Evolutionary conservation across 768 basidiomycete species (phyloP), one percentile per base, ranked within the genome.

Genomic region (Boletus edulis): DNA sequence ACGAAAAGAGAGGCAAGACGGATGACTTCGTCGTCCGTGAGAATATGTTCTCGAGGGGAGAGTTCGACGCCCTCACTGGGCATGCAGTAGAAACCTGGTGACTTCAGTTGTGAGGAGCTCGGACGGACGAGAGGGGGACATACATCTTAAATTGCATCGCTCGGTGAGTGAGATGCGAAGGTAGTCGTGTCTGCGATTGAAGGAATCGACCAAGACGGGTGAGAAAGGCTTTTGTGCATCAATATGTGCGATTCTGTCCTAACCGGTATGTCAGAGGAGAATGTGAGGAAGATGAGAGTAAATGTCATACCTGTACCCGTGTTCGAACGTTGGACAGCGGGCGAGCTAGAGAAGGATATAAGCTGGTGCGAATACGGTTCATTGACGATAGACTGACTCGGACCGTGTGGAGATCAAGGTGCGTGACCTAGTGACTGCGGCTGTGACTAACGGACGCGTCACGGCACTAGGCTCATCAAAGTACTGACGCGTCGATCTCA

Each of bases 51-150:
- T 34, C 75, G 73, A 3, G 91, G 92, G 13, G 89, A 86, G 27
- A 94, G 77, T 49, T 87, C 81, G 5, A 94, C 74, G 32, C 91
- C 91, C 64, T 88, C 84, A 49, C 78, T 81, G 3, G 91, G 92
- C 92, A 94, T 95, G 64, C 91, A 94, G 67, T 95, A 95, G 63
- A 92, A 92, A 62, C 91, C 90, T 94, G 58, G 22, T 41, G 44
- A 46, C 1, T 4, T 41, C 46, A 57, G 43, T 35, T 35, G 4
- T 42, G 18, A 44, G n/a, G 18, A 6, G 41, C 35, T 27, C 41
- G 37, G 43, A 14, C 11, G 1, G 41, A 43, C 22, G 6, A 22
- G 41, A 63, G 35, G 52, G 11, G 39, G 35, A 67, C 75, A 38
- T 57, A 89, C 93, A 94, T 72, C 93, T 81, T 52, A 95, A 75